These are phyloP conservation scores for Mortierella antarctica DNA, from an alignment of 192 early-diverging fungal species.

Conservation along the genomic window DNA sequence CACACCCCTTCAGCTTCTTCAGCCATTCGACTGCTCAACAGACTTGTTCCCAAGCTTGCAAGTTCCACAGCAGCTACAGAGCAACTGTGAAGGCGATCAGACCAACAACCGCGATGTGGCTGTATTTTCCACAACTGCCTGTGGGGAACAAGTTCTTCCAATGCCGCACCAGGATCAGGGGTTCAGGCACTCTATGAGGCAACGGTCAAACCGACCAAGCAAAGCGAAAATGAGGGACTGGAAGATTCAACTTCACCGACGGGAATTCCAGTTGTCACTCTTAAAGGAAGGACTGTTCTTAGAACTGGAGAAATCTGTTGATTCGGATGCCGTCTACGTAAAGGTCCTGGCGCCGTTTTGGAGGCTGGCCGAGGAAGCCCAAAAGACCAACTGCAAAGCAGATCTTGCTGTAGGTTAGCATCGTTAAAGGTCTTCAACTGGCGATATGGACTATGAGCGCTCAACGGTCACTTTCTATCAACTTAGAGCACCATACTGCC, in stretches of 20 bases:
- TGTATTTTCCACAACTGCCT: neutral
- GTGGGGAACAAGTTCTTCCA: no score
- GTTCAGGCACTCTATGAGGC: neutral
- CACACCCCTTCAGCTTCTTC: slow-evolving; percentile 3
- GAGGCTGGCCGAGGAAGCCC: slow-evolving; percentile 32
- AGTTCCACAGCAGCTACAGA: no score
- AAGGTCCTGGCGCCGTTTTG: slow-evolving; percentile 51
- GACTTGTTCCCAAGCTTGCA: slow-evolving; percentile 25
- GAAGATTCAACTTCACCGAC: slow-evolving; percentile 31
- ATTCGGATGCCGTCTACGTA: slow-evolving; percentile 39
- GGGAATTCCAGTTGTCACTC: slow-evolving; percentile 33
- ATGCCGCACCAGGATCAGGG: neutral
- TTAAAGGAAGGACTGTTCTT: slow-evolving; percentile 44
- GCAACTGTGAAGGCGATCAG: no score
- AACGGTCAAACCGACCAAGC: slow-evolving; percentile 8
- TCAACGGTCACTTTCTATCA: neutral
- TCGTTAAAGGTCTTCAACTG: no score
- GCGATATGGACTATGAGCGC: neutral
- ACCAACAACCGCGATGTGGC: no score
- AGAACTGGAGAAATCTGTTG: slow-evolving; percentile 36
- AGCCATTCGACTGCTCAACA: slow-evolving; percentile 30
- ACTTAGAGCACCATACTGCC: slow-evolving; percentile 25
- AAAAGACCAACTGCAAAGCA: slow-evolving; percentile 41
- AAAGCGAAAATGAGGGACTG: slow-evolving; percentile 26
- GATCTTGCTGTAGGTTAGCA: slow-evolving; percentile 28